phyloP scores from a whole-genome alignment of 805 yeast genomes.

The Wickerhamomyces xylosicus region DNA sequence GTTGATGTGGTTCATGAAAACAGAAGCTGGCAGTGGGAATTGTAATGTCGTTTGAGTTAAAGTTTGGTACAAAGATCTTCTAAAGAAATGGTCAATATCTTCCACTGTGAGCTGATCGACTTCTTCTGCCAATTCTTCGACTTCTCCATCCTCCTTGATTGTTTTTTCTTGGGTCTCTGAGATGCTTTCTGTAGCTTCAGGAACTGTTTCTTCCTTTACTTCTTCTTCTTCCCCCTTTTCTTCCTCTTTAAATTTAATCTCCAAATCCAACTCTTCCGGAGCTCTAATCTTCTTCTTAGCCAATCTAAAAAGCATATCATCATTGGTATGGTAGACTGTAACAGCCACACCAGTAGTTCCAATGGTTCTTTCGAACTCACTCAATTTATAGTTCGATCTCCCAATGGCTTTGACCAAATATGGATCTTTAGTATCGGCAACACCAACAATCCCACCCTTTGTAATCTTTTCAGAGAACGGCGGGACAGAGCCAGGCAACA shows the following conservation, averaged over 20 bases:
- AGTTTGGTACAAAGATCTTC: constrained; percentile 61
- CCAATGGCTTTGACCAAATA: constrained; percentile 68
- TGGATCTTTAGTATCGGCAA: constrained; percentile 53
- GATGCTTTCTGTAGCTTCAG: constrained; percentile 2
- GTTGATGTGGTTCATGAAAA: constrained; percentile 59
- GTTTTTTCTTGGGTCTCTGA: constrained; percentile 3
- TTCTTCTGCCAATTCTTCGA: constrained; percentile 3
- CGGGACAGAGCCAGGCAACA: constrained; percentile 60
- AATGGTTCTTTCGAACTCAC: constrained; percentile 32
- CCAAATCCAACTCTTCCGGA: constrained; percentile 29
- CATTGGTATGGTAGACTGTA: constrained; percentile 50
- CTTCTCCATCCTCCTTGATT: constrained; percentile 4
- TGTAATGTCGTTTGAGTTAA: constrained; percentile 39
- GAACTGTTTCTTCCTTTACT: constrained; percentile 8
- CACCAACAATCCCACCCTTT: constrained; percentile 57
- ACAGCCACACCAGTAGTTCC: constrained; percentile 77
- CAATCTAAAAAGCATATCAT: constrained; percentile 50
- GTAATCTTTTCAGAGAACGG: constrained; percentile 41
- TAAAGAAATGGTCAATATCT: constrained; percentile 68
- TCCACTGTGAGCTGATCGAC: constrained; percentile 32
- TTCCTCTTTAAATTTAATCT: constrained; percentile 12
- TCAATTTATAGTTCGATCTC: constrained; percentile 38
- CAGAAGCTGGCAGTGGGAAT: constrained; percentile 64
- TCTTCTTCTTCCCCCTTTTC: constrained; percentile 10
- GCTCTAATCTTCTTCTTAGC: constrained; percentile 31